Conservation (phyloP, 306 rosid genomes). For the Trifolium subterraneum region DNA sequence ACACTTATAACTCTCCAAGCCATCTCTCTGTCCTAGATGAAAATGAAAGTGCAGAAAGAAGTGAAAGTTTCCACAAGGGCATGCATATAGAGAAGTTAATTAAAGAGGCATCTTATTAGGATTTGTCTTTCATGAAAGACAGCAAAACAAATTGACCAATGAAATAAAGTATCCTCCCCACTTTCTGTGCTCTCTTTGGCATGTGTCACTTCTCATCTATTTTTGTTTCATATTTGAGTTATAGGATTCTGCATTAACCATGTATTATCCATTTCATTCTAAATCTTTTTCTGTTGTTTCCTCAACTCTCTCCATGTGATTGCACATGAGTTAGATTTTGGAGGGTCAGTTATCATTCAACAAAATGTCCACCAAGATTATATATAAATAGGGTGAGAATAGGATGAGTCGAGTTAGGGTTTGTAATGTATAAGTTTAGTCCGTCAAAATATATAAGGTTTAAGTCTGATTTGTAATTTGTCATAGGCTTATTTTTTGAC, state of each 20-base stretch:
- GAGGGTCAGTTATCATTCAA: conserved; percentile 24
- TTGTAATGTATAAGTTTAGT: no score
- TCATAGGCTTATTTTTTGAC: no score
- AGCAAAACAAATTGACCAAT: conserved; percentile 56
- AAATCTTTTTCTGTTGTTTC: conserved; percentile 35
- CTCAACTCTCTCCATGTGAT: conserved; percentile 57
- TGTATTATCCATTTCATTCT: conserved; percentile 47
- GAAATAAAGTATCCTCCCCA: conserved; percentile 49
- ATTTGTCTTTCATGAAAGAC: conserved; percentile 73
- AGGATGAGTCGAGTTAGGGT: no score
- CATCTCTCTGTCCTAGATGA: conserved; percentile 52
- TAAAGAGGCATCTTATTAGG: conserved; percentile 68
- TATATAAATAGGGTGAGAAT: no score
- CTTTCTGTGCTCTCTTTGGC: conserved; percentile 62
- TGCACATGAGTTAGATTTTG: conserved; percentile 47
- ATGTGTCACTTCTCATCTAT: conserved; percentile 51
- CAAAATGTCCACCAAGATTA: no score
- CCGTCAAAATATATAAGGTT: no score
- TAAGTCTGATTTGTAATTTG: no score
- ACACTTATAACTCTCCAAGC: conserved; percentile 51
- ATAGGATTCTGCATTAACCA: conserved; percentile 42
- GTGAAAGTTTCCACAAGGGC: conserved; percentile 55
- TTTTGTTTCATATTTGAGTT: conserved; percentile 45
- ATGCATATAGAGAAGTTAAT: conserved; percentile 51
- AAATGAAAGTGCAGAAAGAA: conserved; percentile 69